Evolutionary conservation across 1,284 basidiomycete genomes (phyloP).

Genomic region (Ceratobasidium theobromae): DNA sequence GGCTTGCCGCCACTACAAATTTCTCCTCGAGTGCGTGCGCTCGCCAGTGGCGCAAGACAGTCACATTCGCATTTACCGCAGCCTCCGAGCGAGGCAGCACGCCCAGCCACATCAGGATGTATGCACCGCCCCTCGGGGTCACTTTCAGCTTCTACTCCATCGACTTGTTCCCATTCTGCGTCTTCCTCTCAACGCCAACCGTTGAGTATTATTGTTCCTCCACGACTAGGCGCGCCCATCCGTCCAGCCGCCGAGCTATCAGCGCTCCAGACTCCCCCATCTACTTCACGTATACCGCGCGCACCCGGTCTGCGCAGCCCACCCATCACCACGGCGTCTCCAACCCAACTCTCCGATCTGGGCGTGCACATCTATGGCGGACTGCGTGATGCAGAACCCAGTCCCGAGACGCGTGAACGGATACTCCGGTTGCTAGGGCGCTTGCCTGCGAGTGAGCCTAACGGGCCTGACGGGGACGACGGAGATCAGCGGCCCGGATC

Average conservation of each 20-base stretch:
- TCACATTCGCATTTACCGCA: too few species aligned
- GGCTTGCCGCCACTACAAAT: slow-evolving; percentile 21
- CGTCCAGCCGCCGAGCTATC: slow-evolving; percentile 12
- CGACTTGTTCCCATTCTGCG: not conserved
- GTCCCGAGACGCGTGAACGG: slow-evolving; percentile 16
- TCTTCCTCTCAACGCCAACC: too few species aligned
- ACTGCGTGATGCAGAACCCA: not conserved
- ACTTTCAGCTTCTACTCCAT: not conserved
- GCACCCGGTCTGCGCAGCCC: too few species aligned
- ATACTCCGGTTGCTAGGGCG: slow-evolving; percentile 27
- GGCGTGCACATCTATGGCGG: not conserved
- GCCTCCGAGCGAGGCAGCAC: too few species aligned
- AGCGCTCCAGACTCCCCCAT: not conserved
- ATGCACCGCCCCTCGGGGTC: not conserved
- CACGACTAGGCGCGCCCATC: slow-evolving; percentile 19
- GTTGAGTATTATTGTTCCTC: slow-evolving; percentile 14
- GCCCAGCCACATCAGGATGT: too few species aligned
- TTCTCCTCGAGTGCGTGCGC: slow-evolving; percentile 19
- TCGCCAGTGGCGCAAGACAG: not conserved
- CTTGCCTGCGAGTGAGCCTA: slow-evolving; percentile 3
- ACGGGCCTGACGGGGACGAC: not conserved
- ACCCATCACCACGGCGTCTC: too few species aligned
- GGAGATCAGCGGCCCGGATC: not conserved
- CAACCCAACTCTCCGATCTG: slow-evolving; percentile 16
- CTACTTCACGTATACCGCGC: slow-evolving; percentile 4